These are phyloP conservation scores for Clarireedia homoeocarpa DNA, from an alignment of 2,329 filamentous ascomycete species.

Conservation along the genomic window DNA sequence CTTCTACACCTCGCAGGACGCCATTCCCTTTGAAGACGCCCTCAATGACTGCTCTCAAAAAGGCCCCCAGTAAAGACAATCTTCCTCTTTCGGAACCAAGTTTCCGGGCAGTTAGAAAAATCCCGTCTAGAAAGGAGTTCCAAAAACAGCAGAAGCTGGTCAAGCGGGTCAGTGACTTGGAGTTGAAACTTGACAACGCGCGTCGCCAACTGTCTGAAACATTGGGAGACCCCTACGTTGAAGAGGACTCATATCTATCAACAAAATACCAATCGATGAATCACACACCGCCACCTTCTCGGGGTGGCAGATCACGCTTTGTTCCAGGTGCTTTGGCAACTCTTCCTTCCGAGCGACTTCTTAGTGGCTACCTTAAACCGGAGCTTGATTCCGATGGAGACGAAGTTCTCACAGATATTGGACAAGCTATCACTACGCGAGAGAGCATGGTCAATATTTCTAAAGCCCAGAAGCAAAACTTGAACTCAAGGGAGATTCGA, in stretches of 20 bases:
- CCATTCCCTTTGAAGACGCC: conserved; percentile 20
- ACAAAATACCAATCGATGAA: not conserved
- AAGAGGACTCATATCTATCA: conserved; percentile 17
- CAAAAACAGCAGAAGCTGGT: conserved; percentile 47
- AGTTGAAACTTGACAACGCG: conserved; percentile 47
- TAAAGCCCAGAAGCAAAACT: not conserved
- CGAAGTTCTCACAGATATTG: conserved; percentile 3
- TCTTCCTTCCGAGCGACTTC: conserved; percentile 38
- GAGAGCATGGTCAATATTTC: conserved; percentile 5
- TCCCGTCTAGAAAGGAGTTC: conserved; percentile 48
- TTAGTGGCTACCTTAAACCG: conserved; percentile 29
- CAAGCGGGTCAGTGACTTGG: conserved; percentile 53
- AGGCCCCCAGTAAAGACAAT: conserved; percentile 9
- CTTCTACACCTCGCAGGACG: conserved; percentile 13
- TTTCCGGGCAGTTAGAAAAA: conserved; percentile 29
- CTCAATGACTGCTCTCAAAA: conserved; percentile 22
- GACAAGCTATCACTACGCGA: conserved; percentile 6
- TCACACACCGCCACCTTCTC: conserved; percentile 13
- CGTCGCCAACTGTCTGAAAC: conserved; percentile 45
- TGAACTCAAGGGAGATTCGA: not conserved
- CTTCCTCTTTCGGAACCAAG: not conserved
- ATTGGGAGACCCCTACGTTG: conserved; percentile 32
- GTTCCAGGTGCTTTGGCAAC: conserved; percentile 36
- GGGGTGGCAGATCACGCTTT: conserved; percentile 30
- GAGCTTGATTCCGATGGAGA: conserved; percentile 10